Conservation (phyloP, 345 rosid species). For the Gynandropsis gynandra region DNA sequence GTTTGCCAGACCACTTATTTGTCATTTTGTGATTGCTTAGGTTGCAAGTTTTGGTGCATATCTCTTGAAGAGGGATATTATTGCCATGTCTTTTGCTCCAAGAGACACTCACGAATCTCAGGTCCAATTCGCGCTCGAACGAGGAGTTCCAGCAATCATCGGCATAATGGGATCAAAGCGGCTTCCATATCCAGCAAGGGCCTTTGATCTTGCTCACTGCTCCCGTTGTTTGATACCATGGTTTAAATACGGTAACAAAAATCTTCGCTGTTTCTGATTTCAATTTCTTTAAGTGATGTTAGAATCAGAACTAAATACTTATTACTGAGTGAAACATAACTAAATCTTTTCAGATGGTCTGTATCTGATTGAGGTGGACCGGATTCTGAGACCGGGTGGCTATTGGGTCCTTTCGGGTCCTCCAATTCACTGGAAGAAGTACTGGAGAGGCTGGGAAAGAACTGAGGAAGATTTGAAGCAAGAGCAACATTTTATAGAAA, state of each 20-base stretch:
- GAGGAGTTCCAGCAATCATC: constrained; percentile 96
- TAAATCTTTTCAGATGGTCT: constrained; percentile 50
- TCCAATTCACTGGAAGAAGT: constrained; percentile 77
- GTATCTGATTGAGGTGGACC: constrained; percentile 81
- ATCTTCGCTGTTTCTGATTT: neutral
- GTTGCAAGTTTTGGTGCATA: constrained; percentile 98
- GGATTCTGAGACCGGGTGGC: constrained; percentile 93
- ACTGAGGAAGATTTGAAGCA: constrained; percentile 63
- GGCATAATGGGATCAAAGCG: constrained; percentile 78
- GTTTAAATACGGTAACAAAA: constrained; percentile 45
- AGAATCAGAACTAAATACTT: constrained; percentile 14
- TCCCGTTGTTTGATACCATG: constrained; percentile 98
- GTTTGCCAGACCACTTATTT: neutral
- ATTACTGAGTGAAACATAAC: neutral
- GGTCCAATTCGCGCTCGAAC: constrained; percentile 90
- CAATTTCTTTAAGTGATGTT: neutral
- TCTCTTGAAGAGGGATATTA: constrained; percentile 69
- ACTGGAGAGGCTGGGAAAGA: constrained; percentile 98
- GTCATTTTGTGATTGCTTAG: constrained; percentile 20
- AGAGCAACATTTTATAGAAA: constrained; percentile 87
- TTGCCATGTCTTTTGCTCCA: constrained; percentile 88
- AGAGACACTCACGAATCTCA: constrained; percentile 98
- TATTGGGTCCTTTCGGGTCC: constrained; percentile 98
- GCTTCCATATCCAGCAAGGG: constrained; percentile 91
- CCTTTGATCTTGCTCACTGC: constrained; percentile 95